Evolutionary conservation across 78 protist species (phyloP).

Genomic region (Chrysochromulina parva): DNA sequence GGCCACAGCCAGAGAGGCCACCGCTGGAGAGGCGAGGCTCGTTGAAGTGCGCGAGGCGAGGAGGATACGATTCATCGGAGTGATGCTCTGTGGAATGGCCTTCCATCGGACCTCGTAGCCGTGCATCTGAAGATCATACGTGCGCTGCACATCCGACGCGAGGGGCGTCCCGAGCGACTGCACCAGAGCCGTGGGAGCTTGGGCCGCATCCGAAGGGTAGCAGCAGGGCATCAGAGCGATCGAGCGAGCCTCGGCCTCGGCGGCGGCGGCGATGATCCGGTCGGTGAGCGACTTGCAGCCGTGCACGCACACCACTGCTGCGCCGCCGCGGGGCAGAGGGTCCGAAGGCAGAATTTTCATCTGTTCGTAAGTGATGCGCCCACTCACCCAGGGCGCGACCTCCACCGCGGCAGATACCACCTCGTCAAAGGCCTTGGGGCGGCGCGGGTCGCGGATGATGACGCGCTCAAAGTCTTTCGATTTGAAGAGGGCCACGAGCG

Average conservation of each 20-base stretch:
- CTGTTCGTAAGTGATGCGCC: neutral
- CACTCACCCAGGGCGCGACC: neutral
- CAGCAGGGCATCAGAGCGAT: neutral
- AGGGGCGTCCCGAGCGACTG: neutral
- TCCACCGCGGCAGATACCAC: neutral
- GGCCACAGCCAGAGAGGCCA: too few species aligned
- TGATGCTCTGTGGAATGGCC: neutral
- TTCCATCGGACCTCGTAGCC: neutral
- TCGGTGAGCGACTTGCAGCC: neutral
- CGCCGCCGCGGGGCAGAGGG: neutral
- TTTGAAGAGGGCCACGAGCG: neutral
- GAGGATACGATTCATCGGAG: neutral
- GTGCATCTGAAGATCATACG: neutral
- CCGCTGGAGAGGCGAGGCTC: too few species aligned
- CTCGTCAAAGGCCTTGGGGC: neutral
- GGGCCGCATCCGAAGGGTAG: neutral
- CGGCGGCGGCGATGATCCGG: neutral
- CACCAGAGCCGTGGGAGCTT: neutral
- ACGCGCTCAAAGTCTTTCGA: neutral
- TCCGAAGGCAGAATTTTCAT: neutral
- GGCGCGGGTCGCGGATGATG: neutral
- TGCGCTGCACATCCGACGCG: neutral
- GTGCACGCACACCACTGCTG: neutral
- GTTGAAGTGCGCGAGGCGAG: neutral
- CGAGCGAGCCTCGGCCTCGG: neutral